These are phyloP conservation scores for Citrullus amarus DNA, from an alignment of 306 rosid genomes.

Conservation along the genomic window DNA sequence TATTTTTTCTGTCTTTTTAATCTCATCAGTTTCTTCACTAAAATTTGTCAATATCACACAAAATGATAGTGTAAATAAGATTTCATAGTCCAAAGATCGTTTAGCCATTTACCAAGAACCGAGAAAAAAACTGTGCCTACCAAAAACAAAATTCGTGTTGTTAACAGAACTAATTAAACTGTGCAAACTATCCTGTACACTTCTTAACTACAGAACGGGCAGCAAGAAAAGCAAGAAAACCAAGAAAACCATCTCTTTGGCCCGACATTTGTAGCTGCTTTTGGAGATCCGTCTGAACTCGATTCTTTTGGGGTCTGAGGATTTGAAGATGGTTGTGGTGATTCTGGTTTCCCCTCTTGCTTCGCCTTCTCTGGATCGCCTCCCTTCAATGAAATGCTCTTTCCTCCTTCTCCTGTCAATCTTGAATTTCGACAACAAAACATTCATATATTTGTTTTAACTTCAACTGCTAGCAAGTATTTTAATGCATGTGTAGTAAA, in stretches of 20 bases:
- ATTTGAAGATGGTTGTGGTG: background rate
- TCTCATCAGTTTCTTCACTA: background rate
- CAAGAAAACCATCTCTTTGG: constrained; percentile 33
- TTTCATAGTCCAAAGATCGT: background rate
- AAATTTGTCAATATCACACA: background rate
- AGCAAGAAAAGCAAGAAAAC: constrained; percentile 48
- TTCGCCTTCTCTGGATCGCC: constrained; percentile 14
- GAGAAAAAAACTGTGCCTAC: constrained; percentile 5
- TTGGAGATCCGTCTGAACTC: constrained; percentile 10
- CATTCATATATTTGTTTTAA: background rate
- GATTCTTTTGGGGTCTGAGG: constrained; percentile 14
- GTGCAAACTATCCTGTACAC: constrained; percentile 9
- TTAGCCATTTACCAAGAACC: background rate
- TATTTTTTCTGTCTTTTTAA: background rate
- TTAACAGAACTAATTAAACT: constrained; percentile 4
- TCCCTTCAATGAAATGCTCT: constrained; percentile 18
- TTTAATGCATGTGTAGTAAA: background rate
- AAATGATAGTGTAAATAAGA: background rate
- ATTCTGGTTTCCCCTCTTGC: background rate
- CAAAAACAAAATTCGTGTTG: background rate
- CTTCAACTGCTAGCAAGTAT: background rate
- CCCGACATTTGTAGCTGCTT: background rate
- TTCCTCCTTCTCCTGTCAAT: constrained; percentile 34
- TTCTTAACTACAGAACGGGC: constrained; percentile 21
- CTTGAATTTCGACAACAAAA: constrained; percentile 22